Base-by-base conservation (phyloP, 257 asterid species). In the Catharanthus roseus region DNA sequence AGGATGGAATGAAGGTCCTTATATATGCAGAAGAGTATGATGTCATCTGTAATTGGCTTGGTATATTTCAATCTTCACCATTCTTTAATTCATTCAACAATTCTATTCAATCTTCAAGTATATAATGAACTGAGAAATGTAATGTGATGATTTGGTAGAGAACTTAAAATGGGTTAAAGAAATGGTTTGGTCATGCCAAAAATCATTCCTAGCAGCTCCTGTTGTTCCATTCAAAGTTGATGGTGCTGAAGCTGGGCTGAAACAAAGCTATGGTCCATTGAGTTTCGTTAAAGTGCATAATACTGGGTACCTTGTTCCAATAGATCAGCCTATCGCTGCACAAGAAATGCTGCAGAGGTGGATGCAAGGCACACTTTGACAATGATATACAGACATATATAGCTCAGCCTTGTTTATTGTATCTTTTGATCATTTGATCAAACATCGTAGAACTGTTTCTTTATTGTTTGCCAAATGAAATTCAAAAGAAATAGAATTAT, bases 221-320 rank as follows among this genome's bases (percentile, higher is more conserved):
- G 36, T 71, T 6, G 77, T 65, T 36, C 76, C 85, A 45, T 91
- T 89, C 72, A 75, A 19, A 2, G 95, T 86, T 6, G 90, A 81
- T 26, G 85, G 83, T 0, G 68, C 11, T 61, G 78, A 72, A 65
- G 88, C 85, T 0, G 97, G 97, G 6, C 24, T 66, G 62, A 78
- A 45, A 70, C 88, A 83, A 74, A 78, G 81, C 72, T 54, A 78
- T 42, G 97, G 95, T 38, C 83, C 82, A 28, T 84, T 89, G 36
- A 87, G 77, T 39, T 91, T 91, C 84, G 77, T 91, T 24, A 83
- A 77, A 77, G 91, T 91, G 34, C 60, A 77, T 26, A 74, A 85
- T 74, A 88, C 97, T 2, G 96, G 97, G 16, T 95, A 88, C 63
- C 6, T 84, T 87, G 92, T 89, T 76, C 97, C 97, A 0, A 89